Evolutionary conservation across 768 basidiomycete species (phyloP), one percentile per base, ranked within the genome.

Genomic region (Lyophyllum semitale): DNA sequence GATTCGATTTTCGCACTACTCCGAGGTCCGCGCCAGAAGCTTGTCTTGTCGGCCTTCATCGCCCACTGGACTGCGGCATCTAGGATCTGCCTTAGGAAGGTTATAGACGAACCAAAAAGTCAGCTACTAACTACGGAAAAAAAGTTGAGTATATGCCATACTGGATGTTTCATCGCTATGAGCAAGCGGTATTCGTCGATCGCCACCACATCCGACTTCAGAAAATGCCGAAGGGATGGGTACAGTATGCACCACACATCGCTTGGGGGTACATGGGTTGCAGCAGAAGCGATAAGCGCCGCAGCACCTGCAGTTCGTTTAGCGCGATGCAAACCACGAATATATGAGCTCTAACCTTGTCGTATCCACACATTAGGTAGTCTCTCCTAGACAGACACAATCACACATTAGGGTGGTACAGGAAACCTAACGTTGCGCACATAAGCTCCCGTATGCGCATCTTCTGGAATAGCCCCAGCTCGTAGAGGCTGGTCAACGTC

Each of bases 201-300:
- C 7, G 79, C 78, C 2, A 77, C 79, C 20, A 98, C 76, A 61
- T 98, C 97, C 2, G 87, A 91, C 54, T 88, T 88, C 37, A 98
- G 75, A 55, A 95, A 85, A 63, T 94, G 89, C 43, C 91, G 82
- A 38, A 98, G 71, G 0, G 90, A 91, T 0, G 97, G 96, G 62
- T 98, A 98, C 8, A 99, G 70, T 38, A 98, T 96, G 64, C 95
- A 98, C 96, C 97, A 98, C 20, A 93, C 87, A 66, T 99, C 97
- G 50, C 93, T 94, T 2, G 78, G 71, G 0, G 89, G 90, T 6
- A 99, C 80, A 59, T 91, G 88, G 40, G 87, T 85, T 2, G 90
- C 88, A 8, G 93, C 89, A 4, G 93, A 87, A 2, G 92, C 87
- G 41, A 98, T 88, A 67, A 99, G 95, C 0, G 92, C 87, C 12